A percentile compares a stretch with the other conserved stretches of the same genome.
Evolutionary conservation across 306 rosid genomes (phyloP).

Genomic region (Mimosa bimucronata): DNA sequence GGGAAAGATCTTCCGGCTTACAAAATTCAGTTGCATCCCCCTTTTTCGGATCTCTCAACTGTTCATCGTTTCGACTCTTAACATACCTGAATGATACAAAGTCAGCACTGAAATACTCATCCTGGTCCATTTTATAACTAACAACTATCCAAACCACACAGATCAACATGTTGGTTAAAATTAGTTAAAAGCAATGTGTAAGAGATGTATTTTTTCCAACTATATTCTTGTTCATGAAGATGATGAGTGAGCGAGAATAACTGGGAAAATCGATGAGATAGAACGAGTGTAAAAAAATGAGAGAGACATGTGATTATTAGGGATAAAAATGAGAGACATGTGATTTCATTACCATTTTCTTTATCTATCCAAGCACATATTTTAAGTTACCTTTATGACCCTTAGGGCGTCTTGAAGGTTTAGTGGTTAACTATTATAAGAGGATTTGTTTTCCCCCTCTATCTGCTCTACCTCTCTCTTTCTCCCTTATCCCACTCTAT

Average conservation of each 20-base stretch:
- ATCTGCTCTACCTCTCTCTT: not conserved
- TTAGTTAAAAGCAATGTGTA: too few species aligned
- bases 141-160: too few species aligned
- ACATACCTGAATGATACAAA: slow-evolving; percentile 68
- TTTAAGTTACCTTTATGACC: not conserved
- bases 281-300: too few species aligned
- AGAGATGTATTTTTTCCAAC: too few species aligned
- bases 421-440: not conserved
- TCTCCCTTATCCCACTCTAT: not conserved
- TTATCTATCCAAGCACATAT: not conserved
- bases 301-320: not conserved
- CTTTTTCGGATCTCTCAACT: slow-evolving; percentile 53
- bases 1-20: slow-evolving; percentile 61
- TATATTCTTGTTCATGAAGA: too few species aligned
- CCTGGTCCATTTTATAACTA: too few species aligned
- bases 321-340: not conserved
- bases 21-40: slow-evolving; percentile 46
- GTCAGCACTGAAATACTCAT: not conserved
- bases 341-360: not conserved
- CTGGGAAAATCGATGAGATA: too few species aligned
- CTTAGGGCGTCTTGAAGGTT: not conserved
- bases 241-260: too few species aligned
- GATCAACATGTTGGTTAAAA: too few species aligned
- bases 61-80: slow-evolving; percentile 88
- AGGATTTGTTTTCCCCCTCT: not conserved